Base-by-base conservation (phyloP, 345 rosid species). In the Citrus inodora region DNA sequence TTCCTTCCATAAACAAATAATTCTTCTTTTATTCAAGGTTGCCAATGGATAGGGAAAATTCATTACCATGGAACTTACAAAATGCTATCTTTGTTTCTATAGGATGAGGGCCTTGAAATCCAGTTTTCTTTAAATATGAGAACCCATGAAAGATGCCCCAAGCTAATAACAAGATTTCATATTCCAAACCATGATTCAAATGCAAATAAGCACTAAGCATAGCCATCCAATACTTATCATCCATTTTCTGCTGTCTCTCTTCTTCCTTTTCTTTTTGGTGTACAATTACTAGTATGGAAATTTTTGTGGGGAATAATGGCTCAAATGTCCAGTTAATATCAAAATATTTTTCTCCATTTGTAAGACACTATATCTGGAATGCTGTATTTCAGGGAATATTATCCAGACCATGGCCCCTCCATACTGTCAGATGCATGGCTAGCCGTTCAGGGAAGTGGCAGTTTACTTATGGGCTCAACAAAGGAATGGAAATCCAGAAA, bases 401-500 rank as follows among this genome's bases (percentile, higher is more conserved):
- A 90, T 78, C 93, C 89, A 30, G 89, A 86, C 14, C 73, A 53
- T 60, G 88, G 93, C 81, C 97, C 98, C 37, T 93, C 98, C 6
- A 87, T 93, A 70, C 75, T 95, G 64, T 90, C 98, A 73, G 93
- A 93, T 76, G 96, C 92, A 63, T 95, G 99, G 98, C 90, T 95
- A 42, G 91, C 97, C 2, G 75, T 92, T 58, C 94, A 88, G 82
- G 98, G 97, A 68, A 87, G 84, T 13, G 89, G 83, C 46, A 83
- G 85, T 79, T 58, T 91, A 27, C 85, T 80, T 77, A 76, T 92
- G 87, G 99, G 98, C 71, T 90, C 99, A 32, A 95, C 98, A 30
- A 91, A 98, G 97, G 96, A 95, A 51, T 95, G 98, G 97, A 86
- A 87, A 70, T 95, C 98, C 48, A 90, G 89, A 82, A 88, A 95